Base-by-base conservation (phyloP, 1,284 basidiomycete species). In the Ganoderma resinaceum region DNA sequence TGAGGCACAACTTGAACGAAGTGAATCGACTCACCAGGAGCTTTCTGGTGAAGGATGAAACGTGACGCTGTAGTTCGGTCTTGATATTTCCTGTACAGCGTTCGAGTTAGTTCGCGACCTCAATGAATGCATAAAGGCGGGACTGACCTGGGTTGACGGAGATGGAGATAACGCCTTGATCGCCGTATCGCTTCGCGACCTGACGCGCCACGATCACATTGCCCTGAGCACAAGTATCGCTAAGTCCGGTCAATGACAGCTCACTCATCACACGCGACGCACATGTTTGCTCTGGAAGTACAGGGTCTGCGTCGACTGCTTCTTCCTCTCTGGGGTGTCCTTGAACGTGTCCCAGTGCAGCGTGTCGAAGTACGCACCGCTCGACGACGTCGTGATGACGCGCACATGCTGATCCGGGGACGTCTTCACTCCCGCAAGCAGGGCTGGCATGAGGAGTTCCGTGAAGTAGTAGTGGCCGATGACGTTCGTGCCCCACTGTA, bases 401-500 rank as follows among this genome's bases (percentile, higher is more conserved):
- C 86, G 80, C 1, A 81, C 74, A n/a, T 83, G 82, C 29, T 80
- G 72, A 37, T 75, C 76, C 7, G 78, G 73, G 0, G 78, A 76
- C 0, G 74, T 72, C 65, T 74, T 70, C 16, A 78, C 75, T 1
- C 80, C 77, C 0, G 77, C 76, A 16, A 80, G 70, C 5, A 87
- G 79, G 0, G 79, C 70, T 0, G 86, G 85, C 3, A 86, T 72
- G 40, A 87, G 81, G 3, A 80, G 75, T 42, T 76, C 72, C n/a
- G 85, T 83, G 68, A 87, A 79, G 55, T 80, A 81, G 67, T 81
- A 83, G 75, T 81, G 81, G 1, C 79, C 80, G 33, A 86, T 74
- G 26, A 80, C 79, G 67, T 87, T 87, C 5, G 83, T 85, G 3
- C 86, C 86, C 67, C 85, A 87, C 73, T 87, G 85, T 18, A 86